These are phyloP conservation scores for Russula earlei DNA, from an alignment of 768 basidiomycete genomes.

Conservation along the genomic window DNA sequence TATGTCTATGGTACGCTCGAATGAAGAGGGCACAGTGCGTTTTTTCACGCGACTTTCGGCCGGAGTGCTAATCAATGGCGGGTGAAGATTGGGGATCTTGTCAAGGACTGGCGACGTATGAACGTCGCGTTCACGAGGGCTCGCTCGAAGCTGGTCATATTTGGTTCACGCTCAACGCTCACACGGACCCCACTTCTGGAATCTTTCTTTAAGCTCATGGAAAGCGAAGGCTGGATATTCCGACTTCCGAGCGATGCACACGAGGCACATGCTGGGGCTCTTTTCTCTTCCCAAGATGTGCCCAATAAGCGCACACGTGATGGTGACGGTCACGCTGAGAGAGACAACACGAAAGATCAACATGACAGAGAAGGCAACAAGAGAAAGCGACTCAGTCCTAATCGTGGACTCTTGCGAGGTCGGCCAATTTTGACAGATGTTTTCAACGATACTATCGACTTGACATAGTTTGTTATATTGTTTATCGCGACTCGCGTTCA, in stretches of 20 bases:
- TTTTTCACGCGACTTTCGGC: neutral
- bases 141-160: constrained; percentile 78
- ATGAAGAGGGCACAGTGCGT: constrained; percentile 64
- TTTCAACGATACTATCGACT: constrained; percentile 32
- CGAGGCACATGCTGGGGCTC: constrained; percentile 31
- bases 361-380: constrained; percentile 22
- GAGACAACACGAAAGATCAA: constrained; percentile 27
- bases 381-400: constrained; percentile 30
- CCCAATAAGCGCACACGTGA: neutral
- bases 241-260: constrained; percentile 47
- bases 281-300: constrained; percentile 20
- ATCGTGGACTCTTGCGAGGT: constrained; percentile 41
- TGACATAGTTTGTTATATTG: neutral
- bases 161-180: constrained; percentile 81
- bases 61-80: neutral
- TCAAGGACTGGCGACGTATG: constrained; percentile 93
- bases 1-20: constrained; percentile 87
- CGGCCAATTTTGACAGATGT: constrained; percentile 55
- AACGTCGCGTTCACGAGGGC: constrained; percentile 97
- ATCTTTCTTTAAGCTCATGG: constrained; percentile 74
- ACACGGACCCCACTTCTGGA: constrained; percentile 47
- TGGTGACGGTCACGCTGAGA: constrained; percentile 21
- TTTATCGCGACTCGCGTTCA: neutral
- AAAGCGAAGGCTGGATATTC: constrained; percentile 62
- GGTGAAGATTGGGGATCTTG: constrained; percentile 74